A percentile compares a stretch with the other conserved stretches of the same genome.
Evolutionary conservation across 208 protist species (phyloP).

Genomic region (Leishmania guyanensis): DNA sequence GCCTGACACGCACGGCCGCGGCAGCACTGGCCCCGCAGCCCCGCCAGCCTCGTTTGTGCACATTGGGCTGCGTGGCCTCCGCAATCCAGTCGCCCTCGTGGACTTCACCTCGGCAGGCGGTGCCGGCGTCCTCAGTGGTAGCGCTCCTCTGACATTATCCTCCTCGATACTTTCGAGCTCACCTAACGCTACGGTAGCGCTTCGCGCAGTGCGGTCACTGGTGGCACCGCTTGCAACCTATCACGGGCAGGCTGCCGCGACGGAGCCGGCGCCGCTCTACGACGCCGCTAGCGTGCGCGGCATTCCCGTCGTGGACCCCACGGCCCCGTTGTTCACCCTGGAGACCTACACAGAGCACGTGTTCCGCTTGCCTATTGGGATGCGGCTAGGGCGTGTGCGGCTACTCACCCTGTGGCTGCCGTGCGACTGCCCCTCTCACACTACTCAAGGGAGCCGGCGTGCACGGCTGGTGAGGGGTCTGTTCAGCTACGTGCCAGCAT

Average conservation of each 20-base stretch:
- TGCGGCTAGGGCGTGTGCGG: conserved; percentile 19
- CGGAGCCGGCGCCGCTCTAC: neutral
- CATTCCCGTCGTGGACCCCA: conserved; percentile 27
- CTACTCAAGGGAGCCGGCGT: neutral
- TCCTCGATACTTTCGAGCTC: neutral
- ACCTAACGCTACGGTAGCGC: neutral
- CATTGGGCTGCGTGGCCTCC: conserved; percentile 7
- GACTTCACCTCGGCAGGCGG: neutral
- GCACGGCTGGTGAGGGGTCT: conserved; percentile 24
- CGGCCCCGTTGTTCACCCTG: conserved; percentile 18
- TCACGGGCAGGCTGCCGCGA: neutral
- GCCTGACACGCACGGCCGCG: neutral
- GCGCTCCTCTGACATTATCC: neutral
- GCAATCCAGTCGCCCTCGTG: neutral
- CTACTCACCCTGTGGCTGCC: conserved; percentile 12
- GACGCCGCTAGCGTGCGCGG: neutral
- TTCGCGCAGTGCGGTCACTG: conserved; percentile 4
- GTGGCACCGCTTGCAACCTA: conserved; percentile 3
- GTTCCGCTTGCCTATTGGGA: conserved; percentile 20
- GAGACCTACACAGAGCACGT: conserved; percentile 27
- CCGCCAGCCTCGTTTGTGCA: conserved; percentile 4
- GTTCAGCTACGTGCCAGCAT: conserved; percentile 26
- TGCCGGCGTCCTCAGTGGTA: neutral
- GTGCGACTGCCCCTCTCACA: neutral
- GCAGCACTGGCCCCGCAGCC: neutral